Percentiles rank a stretch among this genome's conserved stretches.
Evolutionary conservation across 805 yeast genomes (phyloP).

Genomic region (Starmerella lactis-condensi): DNA sequence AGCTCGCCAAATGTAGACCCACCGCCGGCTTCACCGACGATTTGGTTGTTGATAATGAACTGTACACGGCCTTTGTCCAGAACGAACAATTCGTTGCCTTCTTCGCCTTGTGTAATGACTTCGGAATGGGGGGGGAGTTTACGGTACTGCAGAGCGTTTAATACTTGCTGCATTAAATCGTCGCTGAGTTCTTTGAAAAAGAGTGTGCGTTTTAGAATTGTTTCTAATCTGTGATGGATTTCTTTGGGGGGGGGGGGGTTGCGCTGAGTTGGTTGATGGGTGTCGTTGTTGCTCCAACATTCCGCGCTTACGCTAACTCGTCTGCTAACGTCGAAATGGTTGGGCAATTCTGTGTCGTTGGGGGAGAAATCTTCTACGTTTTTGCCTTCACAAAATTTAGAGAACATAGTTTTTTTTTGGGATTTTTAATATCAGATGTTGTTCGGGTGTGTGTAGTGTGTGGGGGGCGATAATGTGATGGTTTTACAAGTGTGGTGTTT

Average conservation of each 20-base stretch:
- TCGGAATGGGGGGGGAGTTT: slow-evolving; percentile 37
- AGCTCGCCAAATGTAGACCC: slow-evolving; percentile 93
- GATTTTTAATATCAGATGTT: no score
- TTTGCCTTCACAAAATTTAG: slow-evolving; percentile 12
- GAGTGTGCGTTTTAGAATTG: slow-evolving; percentile 66
- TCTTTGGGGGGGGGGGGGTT: slow-evolving; percentile 1
- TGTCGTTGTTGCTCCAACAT: slow-evolving; percentile 7
- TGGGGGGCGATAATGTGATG: no score
- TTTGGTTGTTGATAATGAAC: slow-evolving; percentile 49
- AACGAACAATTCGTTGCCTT: slow-evolving; percentile 80
- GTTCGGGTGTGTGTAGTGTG: no score
- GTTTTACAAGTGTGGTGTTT: no score
- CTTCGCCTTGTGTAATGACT: slow-evolving; percentile 80
- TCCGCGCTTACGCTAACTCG: slow-evolving; percentile 86
- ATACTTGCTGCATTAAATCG: slow-evolving; percentile 55
- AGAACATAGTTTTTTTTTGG: no score
- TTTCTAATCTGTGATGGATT: slow-evolving; percentile 18
- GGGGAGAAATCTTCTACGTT: slow-evolving; percentile 4
- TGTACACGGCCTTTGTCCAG: slow-evolving; percentile 74
- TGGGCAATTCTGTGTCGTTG: slow-evolving; percentile 8
- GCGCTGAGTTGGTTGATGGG: neutral
- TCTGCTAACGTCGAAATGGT: slow-evolving; percentile 30
- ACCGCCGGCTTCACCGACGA: slow-evolving; percentile 57
- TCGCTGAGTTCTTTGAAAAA: slow-evolving; percentile 68
- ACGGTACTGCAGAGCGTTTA: slow-evolving; percentile 69